These are phyloP conservation scores for Porodaedalea pini DNA, from an alignment of 1,284 basidiomycete species.

Conservation along the genomic window DNA sequence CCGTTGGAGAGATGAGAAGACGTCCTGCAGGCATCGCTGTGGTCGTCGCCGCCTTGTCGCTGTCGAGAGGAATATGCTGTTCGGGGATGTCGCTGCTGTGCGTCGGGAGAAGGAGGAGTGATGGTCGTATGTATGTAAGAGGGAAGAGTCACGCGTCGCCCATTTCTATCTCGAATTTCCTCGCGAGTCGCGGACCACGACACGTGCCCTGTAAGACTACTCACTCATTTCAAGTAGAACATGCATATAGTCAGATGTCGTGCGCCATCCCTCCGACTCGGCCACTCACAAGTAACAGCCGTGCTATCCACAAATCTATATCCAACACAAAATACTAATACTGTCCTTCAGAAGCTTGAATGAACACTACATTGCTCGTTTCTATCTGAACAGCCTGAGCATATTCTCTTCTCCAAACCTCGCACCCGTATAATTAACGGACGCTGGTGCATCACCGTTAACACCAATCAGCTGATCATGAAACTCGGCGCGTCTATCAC, in stretches of 20 bases:
- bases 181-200: too few relatives aligned
- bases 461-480: not conserved
- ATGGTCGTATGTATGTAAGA: not conserved
- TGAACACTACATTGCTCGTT: too few relatives aligned
- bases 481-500: not conserved
- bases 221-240: too few relatives aligned
- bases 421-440: too few relatives aligned
- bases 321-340: too few relatives aligned
- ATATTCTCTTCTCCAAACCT: too few relatives aligned
- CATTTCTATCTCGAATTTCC: too few relatives aligned
- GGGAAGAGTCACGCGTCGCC: not conserved
- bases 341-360: too few relatives aligned
- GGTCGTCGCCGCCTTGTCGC: too few relatives aligned
- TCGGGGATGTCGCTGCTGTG: slow-evolving; percentile 16
- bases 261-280: not conserved
- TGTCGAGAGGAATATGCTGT: slow-evolving; percentile 1
- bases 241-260: too few relatives aligned
- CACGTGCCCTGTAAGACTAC: too few relatives aligned
- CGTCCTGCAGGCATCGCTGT: slow-evolving; percentile 36
- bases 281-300: not conserved
- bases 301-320: not conserved
- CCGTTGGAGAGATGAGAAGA: slow-evolving; percentile 22
- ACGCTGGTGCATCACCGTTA: not conserved
- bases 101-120: not conserved
- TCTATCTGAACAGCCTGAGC: too few relatives aligned